Conservation (phyloP, 306 rosid species). For the Amphicarpaea edgeworthii region DNA sequence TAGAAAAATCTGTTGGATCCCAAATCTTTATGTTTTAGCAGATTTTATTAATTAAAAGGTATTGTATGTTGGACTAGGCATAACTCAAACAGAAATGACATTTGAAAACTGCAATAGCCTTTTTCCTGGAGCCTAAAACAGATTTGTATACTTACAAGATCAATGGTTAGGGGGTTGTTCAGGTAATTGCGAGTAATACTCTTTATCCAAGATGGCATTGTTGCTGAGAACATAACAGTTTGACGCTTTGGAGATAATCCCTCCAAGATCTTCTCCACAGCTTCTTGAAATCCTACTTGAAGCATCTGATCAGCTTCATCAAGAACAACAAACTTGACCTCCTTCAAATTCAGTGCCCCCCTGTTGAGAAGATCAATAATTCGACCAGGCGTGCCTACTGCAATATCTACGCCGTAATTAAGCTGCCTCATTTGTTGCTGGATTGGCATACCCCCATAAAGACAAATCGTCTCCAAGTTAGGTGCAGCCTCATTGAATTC, state of each 20-base stretch:
- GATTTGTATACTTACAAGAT: slow-evolving; percentile 78
- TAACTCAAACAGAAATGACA: slow-evolving; percentile 2
- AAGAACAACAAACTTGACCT: slow-evolving; percentile 81
- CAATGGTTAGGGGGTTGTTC: slow-evolving; percentile 72
- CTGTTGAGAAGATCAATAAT: slow-evolving; percentile 91
- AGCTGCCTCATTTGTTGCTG: slow-evolving; percentile 88
- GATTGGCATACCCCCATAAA: slow-evolving; percentile 94
- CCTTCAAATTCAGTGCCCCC: slow-evolving; percentile 78
- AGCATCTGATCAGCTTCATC: slow-evolving; percentile 99
- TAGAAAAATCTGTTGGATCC: neutral
- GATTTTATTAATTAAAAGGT: neutral
- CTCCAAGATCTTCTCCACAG: slow-evolving; percentile 87
- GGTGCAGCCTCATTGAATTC: slow-evolving; percentile 88
- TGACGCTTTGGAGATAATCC: slow-evolving; percentile 80
- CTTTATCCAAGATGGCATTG: slow-evolving; percentile 96
- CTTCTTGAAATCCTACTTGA: slow-evolving; percentile 98
- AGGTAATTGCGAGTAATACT: slow-evolving; percentile 80
- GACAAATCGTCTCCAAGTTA: slow-evolving; percentile 85
- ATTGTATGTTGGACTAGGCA: neutral
- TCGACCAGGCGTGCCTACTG: slow-evolving; percentile 97
- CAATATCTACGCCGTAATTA: slow-evolving; percentile 89
- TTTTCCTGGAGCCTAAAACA: slow-evolving; percentile 21
- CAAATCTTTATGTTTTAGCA: neutral
- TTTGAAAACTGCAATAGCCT: slow-evolving; percentile 20
- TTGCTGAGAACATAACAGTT: slow-evolving; percentile 96